Evolutionary conservation across 768 basidiomycete genomes (phyloP).

Genomic region (Suillus ampliporus): DNA sequence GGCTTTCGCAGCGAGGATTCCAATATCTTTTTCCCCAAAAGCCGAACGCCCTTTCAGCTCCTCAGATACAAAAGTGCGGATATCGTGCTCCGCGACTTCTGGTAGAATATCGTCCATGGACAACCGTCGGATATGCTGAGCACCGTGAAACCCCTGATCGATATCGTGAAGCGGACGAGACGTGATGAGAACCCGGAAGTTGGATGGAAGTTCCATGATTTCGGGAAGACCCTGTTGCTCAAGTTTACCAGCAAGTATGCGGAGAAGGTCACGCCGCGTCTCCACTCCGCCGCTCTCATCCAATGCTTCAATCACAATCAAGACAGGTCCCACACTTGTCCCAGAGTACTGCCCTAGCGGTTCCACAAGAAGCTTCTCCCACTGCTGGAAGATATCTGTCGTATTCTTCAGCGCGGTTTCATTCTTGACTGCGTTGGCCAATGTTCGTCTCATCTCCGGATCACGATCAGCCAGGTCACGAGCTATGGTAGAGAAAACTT

Average conservation of each 20-base stretch:
- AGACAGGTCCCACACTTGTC: constrained; percentile 22
- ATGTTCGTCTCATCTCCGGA: background rate
- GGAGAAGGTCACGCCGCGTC: constrained; percentile 17
- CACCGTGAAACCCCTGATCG: background rate
- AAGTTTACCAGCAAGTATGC: constrained; percentile 1
- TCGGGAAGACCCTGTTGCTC: background rate
- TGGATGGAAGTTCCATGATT: constrained; percentile 2
- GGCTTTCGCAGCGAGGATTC: background rate
- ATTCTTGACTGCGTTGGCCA: background rate
- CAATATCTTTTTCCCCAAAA: background rate
- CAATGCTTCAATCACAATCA: constrained; percentile 32
- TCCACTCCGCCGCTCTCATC: constrained; percentile 18
- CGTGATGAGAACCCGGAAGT: constrained; percentile 12
- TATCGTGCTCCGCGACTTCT: background rate
- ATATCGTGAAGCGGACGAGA: constrained; percentile 17
- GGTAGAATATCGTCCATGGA: constrained; percentile 11
- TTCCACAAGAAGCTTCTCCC: constrained; percentile 22
- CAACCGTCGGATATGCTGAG: background rate
- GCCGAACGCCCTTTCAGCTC: background rate
- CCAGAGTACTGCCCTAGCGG: constrained; percentile 16
- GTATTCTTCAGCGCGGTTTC: background rate
- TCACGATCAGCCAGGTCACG: background rate
- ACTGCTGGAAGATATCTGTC: constrained; percentile 10
- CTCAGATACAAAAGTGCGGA: background rate
- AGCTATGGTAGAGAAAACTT: background rate